Percentiles rank a stretch among this genome's conserved stretches.
Conservation (phyloP, 495 filamentous ascomycete species). For the Penicillium bovifimosum region DNA sequence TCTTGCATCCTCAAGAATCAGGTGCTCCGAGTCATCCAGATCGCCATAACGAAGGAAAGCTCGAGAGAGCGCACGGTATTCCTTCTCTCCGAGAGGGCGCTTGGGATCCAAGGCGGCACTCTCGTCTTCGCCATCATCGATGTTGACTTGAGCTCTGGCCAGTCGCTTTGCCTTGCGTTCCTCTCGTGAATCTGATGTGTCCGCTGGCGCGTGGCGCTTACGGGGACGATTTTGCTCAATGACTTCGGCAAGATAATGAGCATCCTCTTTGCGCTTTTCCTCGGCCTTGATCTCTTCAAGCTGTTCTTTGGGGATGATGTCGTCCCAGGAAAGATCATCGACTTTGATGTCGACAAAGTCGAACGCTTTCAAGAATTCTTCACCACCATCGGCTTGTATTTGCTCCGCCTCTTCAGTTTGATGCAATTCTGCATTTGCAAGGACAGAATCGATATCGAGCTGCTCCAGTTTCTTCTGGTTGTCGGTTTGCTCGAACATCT, state of each 20-base stretch:
- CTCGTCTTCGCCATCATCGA: slow-evolving; percentile 57
- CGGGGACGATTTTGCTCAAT: slow-evolving; percentile 83
- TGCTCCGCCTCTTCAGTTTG: slow-evolving; percentile 86
- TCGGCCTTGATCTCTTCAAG: slow-evolving; percentile 83
- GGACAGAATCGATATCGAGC: slow-evolving; percentile 95
- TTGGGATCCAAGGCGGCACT: slow-evolving; percentile 69
- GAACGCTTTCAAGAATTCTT: slow-evolving; percentile 86
- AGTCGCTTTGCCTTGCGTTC: slow-evolving; percentile 91
- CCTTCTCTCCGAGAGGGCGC: slow-evolving; percentile 80
- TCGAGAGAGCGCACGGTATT: slow-evolving; percentile 82
- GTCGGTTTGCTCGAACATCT: slow-evolving; percentile 93
- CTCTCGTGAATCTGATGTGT: slow-evolving; percentile 67
- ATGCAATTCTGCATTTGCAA: slow-evolving; percentile 92
- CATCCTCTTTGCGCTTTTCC: slow-evolving; percentile 76
- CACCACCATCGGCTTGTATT: slow-evolving; percentile 84
- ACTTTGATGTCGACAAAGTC: slow-evolving; percentile 92
- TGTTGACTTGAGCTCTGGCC: slow-evolving; percentile 64
- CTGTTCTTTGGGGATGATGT: slow-evolving; percentile 93
- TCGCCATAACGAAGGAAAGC: slow-evolving; percentile 85
- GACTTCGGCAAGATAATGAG: slow-evolving; percentile 72
- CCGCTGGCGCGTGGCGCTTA: slow-evolving; percentile 66
- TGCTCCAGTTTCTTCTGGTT: slow-evolving; percentile 96
- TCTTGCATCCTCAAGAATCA: slow-evolving; percentile 78
- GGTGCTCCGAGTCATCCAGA: slow-evolving; percentile 77
- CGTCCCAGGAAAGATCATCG: slow-evolving; percentile 89